A percentile compares a stretch with the other conserved stretches of the same genome.
phyloP scores from a whole-genome alignment of 768 basidiomycete genomes.

The Cystofilobasidium ferigula region DNA sequence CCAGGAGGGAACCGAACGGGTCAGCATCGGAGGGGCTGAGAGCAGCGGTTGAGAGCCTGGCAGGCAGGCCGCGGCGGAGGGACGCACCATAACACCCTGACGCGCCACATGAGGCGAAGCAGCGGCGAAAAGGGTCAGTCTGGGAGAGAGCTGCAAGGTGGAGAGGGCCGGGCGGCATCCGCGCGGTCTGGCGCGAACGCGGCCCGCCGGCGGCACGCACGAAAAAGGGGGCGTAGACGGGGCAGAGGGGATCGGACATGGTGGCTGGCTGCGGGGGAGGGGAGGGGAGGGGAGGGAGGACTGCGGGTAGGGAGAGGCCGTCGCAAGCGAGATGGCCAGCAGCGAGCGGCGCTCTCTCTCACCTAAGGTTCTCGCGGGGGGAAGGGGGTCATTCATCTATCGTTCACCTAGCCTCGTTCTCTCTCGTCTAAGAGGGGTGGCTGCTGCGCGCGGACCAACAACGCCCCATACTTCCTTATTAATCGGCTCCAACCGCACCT shows the following conservation, averaged over 20 bases:
- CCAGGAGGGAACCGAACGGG: neutral
- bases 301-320: neutral
- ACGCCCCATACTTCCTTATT: no score
- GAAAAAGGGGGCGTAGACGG: conserved; percentile 94
- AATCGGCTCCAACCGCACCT: no score
- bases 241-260: conserved; percentile 39
- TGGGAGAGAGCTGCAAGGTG: neutral
- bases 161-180: no score
- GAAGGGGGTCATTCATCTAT: no score
- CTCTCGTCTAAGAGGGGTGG: no score
- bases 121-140: neutral
- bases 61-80: neutral
- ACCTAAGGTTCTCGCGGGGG: no score
- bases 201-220: conserved; percentile 32
- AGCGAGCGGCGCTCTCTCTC: no score
- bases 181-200: neutral
- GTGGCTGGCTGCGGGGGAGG: neutral
- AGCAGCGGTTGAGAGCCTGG: no score
- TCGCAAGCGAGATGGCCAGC: no score
- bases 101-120: neutral
- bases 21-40: neutral
- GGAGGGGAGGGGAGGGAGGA: neutral
- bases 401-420: no score
- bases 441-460: no score
- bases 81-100: conserved; percentile 64